Base-by-base conservation (phyloP, 1,284 basidiomycete genomes). In the Cryptococcus depauperatus region DNA sequence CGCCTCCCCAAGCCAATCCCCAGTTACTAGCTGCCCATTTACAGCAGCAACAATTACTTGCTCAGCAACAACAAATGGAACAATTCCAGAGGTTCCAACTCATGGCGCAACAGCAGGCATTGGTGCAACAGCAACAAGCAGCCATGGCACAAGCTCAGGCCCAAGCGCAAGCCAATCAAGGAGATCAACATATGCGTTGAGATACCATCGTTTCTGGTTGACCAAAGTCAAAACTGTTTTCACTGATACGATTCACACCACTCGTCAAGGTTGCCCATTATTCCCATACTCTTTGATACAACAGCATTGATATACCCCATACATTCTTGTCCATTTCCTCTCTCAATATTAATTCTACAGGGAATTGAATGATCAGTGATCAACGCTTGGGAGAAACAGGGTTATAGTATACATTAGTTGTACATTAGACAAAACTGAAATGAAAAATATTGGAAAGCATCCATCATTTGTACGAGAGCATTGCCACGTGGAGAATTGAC, bases 31-130 rank as follows among this genome's bases (percentile, higher is more conserved):
- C 54, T 18, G 55, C 54, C 30, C 55, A 59, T 37, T 51, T 58
- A 33, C 44, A 53, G 42, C 60, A 57, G 37, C 61, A 58, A 37
- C 58, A 61, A 32, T 50, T 58, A 28, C 51, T 63, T 46, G 43
- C 52, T 16, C 66, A 68, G 39, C 63, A 66, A 48, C 65, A 67
- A 46, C 55, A 58, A 42, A 59, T 65, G 37, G 59, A 63, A 44
- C 57, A 64, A 41, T 55, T 61, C 37, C 62, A 65, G 50, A 56
- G 61, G 28, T 61, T 59, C 51, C 63, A 65, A 40, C 28, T 61
- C 26, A 46, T 66, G 23, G 61, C 62, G 3, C 62, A 63, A 42
- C 60, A 62, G 41, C 63, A 66, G 48, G 56, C 59, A 30, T 49
- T 32, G 19, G 46, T 49, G 18, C 52, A 50, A 30, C 49, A 51